Evolutionary conservation across 2,329 filamentous ascomycete genomes (phyloP).

Genomic region (Verticillium tricorpus): DNA sequence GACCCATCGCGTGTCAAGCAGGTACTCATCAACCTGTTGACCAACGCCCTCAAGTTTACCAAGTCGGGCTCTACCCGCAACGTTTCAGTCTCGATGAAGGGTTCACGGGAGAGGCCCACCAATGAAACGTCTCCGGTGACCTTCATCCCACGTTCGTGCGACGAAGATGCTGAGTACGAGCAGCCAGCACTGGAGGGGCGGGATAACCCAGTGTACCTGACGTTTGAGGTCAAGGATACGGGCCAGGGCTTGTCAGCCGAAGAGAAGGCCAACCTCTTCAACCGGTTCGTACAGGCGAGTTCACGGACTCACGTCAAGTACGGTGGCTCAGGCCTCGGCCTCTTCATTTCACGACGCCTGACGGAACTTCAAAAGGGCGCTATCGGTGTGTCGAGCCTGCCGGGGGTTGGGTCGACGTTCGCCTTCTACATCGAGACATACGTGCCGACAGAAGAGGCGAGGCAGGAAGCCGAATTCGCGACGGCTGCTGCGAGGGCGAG

Average conservation of each 20-base stretch:
- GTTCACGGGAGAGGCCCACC: constrained; percentile 32
- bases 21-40: constrained; percentile 74
- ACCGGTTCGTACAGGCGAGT: constrained; percentile 74
- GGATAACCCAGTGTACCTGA: constrained; percentile 55
- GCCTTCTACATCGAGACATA: constrained; percentile 67
- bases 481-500: constrained; percentile 20
- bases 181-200: constrained; percentile 24
- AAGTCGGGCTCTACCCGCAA: constrained; percentile 55
- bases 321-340: constrained; percentile 71
- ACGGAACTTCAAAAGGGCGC: constrained; percentile 77
- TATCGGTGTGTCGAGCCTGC: constrained; percentile 67
- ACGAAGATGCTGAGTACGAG: constrained; percentile 33
- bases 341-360: constrained; percentile 76
- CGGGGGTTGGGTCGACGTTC: constrained; percentile 69
- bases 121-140: constrained; percentile 44
- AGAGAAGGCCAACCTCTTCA: constrained; percentile 71
- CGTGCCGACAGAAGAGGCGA: constrained; percentile 33
- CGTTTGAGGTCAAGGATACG: constrained; percentile 72
- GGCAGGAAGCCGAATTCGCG: constrained; percentile 34
- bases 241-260: constrained; percentile 67
- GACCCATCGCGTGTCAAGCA: constrained; percentile 74
- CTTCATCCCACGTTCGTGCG: constrained; percentile 55
- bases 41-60: constrained; percentile 81
- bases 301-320: constrained; percentile 74
- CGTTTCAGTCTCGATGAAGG: constrained; percentile 44